Base-by-base conservation (phyloP, 345 rosid species). In the Eucalyptus dawsonii region DNA sequence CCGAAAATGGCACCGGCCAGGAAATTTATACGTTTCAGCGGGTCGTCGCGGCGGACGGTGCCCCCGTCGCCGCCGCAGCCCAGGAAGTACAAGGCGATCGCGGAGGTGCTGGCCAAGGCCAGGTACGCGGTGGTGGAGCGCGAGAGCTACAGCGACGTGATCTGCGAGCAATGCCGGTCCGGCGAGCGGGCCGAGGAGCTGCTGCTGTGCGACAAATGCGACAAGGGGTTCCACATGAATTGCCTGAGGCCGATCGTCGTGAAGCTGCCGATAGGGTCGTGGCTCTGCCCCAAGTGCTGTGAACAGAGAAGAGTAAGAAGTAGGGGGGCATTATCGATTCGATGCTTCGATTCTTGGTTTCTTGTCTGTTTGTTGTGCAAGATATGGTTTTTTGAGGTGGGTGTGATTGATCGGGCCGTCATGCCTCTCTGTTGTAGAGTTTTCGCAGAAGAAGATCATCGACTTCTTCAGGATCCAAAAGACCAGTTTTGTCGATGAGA, bases 221-320 rank as follows among this genome's bases (percentile, higher is more conserved):
- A 97, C 31, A 92, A 89, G 87, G 99, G 99, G n/a, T 97, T 93
- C 65, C 99, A 97, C 90, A 96, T 97, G 98, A 95, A 94, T 89
- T 96, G 99, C 90, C 90, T 97, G 90, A 90, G 97, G 88, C 99
- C 99, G 81, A 97, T 97, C 85, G 95, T 97, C 31, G 98, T 87
- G 85, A 95, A 97, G 87, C 94, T 97, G 86, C 99, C 98, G 47
- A 92, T 93, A 80, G 99, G 99, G 87, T 88, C 98, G 37, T 96
- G 99, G 99, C 90, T 95, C 40, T 97, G 99, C 90, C 91, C 91
- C 86, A 92, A 89, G 89, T 96, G 99, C 90, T 94, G 95, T 76
- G 96, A 94, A 90, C 95, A 93, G 87, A 92, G 95, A 92, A 95
- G 94, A 93, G 96, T 93, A 92, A 92, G 96, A 97, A 95, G 99